Conservation (phyloP, 805 yeast species). For the Diddensiella caesifluorescens region DNA sequence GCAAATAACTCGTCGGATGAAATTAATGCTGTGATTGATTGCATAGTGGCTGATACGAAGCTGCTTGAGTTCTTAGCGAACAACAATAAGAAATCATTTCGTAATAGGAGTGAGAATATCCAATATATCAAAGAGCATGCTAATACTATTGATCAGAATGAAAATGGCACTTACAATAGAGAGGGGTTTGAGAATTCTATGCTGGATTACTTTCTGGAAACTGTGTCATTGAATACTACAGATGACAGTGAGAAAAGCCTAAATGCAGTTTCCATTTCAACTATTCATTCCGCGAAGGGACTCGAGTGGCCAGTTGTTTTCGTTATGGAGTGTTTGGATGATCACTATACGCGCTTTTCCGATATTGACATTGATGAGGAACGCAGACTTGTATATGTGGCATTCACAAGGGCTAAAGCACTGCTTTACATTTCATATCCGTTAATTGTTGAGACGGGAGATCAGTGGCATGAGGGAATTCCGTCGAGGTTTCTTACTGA, state of each 20-base stretch:
- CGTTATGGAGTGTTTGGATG: slow-evolving; percentile 7
- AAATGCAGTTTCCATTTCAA: slow-evolving; percentile 51
- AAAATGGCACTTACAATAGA: too few species aligned
- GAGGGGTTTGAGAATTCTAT: too few species aligned
- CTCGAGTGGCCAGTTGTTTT: slow-evolving; percentile 93
- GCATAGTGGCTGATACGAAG: slow-evolving; percentile 8
- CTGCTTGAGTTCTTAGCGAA: slow-evolving; percentile 5
- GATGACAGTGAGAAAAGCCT: slow-evolving; percentile 1
- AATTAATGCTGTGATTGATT: slow-evolving; percentile 5
- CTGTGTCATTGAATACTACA: slow-evolving; percentile 20
- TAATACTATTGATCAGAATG: not conserved
- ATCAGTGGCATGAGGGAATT: not conserved
- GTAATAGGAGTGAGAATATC: too few species aligned
- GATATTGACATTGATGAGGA: slow-evolving; percentile 56
- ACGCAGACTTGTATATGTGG: slow-evolving; percentile 80
- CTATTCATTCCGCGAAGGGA: slow-evolving; percentile 91
- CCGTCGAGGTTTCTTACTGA: not conserved
- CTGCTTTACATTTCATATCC: slow-evolving; percentile 40
- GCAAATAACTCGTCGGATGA: not conserved
- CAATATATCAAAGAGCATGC: not conserved
- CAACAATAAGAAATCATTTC: not conserved
- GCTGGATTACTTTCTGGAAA: slow-evolving; percentile 12
- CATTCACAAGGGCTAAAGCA: slow-evolving; percentile 74
- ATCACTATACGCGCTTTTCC: not conserved
- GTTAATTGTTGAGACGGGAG: not conserved